These are phyloP conservation scores for Penicillium cinerascens DNA, from an alignment of 495 filamentous ascomycete species.

Conservation along the genomic window DNA sequence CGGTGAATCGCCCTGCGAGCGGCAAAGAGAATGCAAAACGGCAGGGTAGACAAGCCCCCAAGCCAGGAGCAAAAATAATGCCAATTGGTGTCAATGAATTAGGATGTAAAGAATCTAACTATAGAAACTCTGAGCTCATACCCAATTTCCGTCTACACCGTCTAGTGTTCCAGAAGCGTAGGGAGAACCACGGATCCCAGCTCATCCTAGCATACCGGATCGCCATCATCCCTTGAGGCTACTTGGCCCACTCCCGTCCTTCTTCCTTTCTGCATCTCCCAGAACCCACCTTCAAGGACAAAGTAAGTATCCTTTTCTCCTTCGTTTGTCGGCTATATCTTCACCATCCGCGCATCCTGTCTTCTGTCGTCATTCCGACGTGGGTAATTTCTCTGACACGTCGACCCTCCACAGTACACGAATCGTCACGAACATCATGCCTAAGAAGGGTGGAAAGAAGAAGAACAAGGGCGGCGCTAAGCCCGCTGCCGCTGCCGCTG, in stretches of 20 bases:
- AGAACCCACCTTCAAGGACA: neutral
- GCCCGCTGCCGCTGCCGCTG: constrained; percentile 28
- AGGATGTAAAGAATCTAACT: neutral
- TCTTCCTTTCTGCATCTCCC: constrained; percentile 3
- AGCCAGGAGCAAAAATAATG: neutral
- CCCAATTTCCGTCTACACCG: neutral
- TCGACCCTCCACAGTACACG: constrained; percentile 5
- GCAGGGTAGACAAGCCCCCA: neutral
- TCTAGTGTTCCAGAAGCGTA: neutral
- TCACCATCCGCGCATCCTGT: neutral
- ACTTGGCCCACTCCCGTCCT: constrained; percentile 17
- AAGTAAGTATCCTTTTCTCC: constrained; percentile 3
- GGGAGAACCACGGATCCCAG: constrained; percentile 16
- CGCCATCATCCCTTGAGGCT: constrained; percentile 26
- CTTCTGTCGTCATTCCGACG: constrained; percentile 18
- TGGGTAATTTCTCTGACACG: constrained; percentile 5
- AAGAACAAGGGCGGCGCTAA: constrained; percentile 36
- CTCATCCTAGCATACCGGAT: constrained; percentile 25
- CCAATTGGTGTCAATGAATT: constrained; percentile 2
- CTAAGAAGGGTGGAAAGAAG: constrained; percentile 47
- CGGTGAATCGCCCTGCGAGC: constrained; percentile 2
- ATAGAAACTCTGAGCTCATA: neutral
- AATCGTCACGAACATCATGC: constrained; percentile 30
- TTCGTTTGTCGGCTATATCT: neutral
- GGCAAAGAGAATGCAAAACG: neutral